Conservation (phyloP, 2,329 filamentous ascomycete species). For the Fusarium lateritium region DNA sequence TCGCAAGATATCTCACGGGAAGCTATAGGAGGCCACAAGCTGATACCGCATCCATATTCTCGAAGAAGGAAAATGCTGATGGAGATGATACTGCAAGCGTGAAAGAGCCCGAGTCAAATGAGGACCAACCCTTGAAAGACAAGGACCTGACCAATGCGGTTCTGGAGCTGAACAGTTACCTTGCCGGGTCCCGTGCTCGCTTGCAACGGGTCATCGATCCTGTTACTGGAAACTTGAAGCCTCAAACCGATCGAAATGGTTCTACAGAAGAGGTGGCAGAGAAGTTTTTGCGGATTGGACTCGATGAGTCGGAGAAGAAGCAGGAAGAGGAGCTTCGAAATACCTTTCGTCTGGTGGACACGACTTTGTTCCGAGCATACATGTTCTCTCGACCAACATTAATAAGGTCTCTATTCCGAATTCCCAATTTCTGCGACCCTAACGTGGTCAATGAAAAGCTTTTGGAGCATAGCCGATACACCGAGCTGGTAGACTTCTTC, state of each 20-base stretch:
- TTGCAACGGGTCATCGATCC: conserved; percentile 75
- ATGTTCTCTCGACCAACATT: conserved; percentile 92
- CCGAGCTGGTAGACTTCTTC: conserved; percentile 96
- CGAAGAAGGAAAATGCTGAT: conserved; percentile 67
- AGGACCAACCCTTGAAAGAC: conserved; percentile 75
- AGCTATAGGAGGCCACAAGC: conserved; percentile 62
- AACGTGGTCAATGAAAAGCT: conserved; percentile 95
- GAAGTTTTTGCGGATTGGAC: conserved; percentile 65
- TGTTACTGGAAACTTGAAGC: conserved; percentile 73
- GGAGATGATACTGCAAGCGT: conserved; percentile 70
- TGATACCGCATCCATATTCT: conserved; percentile 73
- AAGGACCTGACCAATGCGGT: conserved; percentile 89
- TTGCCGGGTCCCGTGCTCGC: conserved; percentile 84
- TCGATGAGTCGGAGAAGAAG: conserved; percentile 67
- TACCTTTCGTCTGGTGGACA: conserved; percentile 90
- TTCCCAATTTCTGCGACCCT: conserved; percentile 97
- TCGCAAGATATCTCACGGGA: conserved; percentile 68
- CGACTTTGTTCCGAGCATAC: conserved; percentile 92
- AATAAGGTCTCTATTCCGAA: conserved; percentile 90
- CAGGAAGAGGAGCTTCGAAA: conserved; percentile 80
- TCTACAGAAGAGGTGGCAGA: conserved; percentile 68
- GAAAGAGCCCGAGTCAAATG: conserved; percentile 58
- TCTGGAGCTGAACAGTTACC: conserved; percentile 85
- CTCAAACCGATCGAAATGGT: conserved; percentile 60
- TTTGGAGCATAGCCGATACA: conserved; percentile 89